Evolutionary conservation across 805 yeast species (phyloP).

Genomic region (Maudiozyma saulgeensis): DNA sequence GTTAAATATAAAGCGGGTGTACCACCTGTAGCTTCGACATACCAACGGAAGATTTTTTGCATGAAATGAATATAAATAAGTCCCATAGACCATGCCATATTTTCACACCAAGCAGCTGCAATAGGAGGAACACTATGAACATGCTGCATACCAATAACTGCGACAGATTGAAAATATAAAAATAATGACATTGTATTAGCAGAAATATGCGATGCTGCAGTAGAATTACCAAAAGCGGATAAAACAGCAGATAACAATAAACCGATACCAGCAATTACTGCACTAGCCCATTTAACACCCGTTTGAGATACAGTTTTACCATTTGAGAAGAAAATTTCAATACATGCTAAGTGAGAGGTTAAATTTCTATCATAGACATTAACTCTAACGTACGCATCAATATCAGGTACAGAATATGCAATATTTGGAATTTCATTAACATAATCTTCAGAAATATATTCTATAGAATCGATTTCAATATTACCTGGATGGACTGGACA

Average conservation of each 20-base stretch:
- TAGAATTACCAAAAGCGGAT: slow-evolving; percentile 80
- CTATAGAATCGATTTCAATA: slow-evolving; percentile 64
- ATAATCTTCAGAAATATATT: slow-evolving; percentile 45
- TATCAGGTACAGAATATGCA: slow-evolving; percentile 78
- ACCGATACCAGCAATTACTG: slow-evolving; percentile 81
- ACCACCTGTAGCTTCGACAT: slow-evolving; percentile 85
- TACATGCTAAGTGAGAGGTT: slow-evolving; percentile 51
- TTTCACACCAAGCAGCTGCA: slow-evolving; percentile 87
- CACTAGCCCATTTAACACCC: slow-evolving; percentile 91
- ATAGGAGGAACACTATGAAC: slow-evolving; percentile 89
- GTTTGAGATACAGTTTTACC: slow-evolving; percentile 75
- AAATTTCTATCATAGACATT: slow-evolving; percentile 33
- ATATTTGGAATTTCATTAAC: slow-evolving; percentile 66
- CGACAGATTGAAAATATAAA: slow-evolving; percentile 82
- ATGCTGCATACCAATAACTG: slow-evolving; percentile 73
- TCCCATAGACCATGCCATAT: slow-evolving; percentile 94
- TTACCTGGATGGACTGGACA: slow-evolving; percentile 83
- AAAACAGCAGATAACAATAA: slow-evolving; percentile 68
- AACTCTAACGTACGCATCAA: slow-evolving; percentile 69
- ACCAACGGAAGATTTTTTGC: slow-evolving; percentile 83
- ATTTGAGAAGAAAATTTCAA: slow-evolving; percentile 65
- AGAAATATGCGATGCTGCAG: slow-evolving; percentile 85
- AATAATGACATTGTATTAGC: slow-evolving; percentile 82
- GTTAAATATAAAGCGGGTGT: slow-evolving; percentile 61
- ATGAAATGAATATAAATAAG: slow-evolving; percentile 67